These are phyloP conservation scores for Saturnispora serradocipensis DNA, from an alignment of 805 yeast genomes.

Conservation along the genomic window DNA sequence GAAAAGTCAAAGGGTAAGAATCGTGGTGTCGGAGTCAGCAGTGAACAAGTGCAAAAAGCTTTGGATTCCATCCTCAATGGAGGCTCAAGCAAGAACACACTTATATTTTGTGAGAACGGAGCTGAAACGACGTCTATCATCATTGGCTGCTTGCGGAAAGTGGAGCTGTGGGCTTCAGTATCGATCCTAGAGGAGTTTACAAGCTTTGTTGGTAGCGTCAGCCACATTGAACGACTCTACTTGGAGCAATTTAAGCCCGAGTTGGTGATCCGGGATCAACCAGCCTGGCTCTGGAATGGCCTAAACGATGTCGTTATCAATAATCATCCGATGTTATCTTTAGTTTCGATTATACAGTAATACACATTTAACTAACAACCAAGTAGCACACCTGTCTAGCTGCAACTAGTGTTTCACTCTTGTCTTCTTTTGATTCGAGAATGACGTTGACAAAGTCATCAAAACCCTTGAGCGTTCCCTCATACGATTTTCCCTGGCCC, in stretches of 20 bases:
- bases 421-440: constrained; percentile 33
- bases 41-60: constrained; percentile 48
- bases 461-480: constrained; percentile 85
- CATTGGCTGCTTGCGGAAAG: constrained; percentile 76
- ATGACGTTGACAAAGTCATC: constrained; percentile 94
- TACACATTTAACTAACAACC: constrained; percentile 10
- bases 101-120: constrained; percentile 83
- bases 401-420: constrained; percentile 34
- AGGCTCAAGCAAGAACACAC: constrained; percentile 43
- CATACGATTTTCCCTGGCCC: constrained; percentile 54
- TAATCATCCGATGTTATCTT: constrained; percentile 36
- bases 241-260: constrained; percentile 72
- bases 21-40: constrained; percentile 72
- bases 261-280: constrained; percentile 37
- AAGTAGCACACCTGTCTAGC: constrained; percentile 4
- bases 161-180: constrained; percentile 82
- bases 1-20: constrained; percentile 70
- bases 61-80: constrained; percentile 53
- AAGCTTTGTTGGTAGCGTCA: constrained; percentile 65
- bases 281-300: constrained; percentile 59
- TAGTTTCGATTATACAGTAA: constrained; percentile 12
- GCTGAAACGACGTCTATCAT: constrained; percentile 78
- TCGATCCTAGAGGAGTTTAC: constrained; percentile 82
- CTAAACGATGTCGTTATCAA: constrained; percentile 47
- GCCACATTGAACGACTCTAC: constrained; percentile 73